phyloP scores from a whole-genome alignment of 106 monocot genomes.

The Vanilla planifolia region DNA sequence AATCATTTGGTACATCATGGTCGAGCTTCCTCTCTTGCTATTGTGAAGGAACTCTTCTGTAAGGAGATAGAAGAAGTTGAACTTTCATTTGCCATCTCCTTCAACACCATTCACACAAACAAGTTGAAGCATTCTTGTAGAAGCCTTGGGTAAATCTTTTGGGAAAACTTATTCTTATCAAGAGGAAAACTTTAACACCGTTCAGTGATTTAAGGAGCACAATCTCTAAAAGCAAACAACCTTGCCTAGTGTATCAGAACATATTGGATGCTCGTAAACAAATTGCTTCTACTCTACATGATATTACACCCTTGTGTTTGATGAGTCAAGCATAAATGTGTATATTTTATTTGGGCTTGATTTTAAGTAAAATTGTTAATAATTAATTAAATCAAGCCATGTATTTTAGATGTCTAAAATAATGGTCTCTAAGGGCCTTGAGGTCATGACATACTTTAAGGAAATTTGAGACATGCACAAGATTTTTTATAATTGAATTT shows the following conservation, averaged over 20 bases:
- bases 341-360: too few species aligned
- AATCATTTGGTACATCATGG: conserved; percentile 44
- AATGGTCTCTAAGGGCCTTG: too few species aligned
- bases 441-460: too few species aligned
- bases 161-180: conserved; percentile 19
- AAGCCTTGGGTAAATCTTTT: conserved; percentile 63
- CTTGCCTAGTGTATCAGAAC: conserved; percentile 31
- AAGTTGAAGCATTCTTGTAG: conserved; percentile 39
- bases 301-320: too few species aligned
- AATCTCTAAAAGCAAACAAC: conserved; percentile 8
- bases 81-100: conserved; percentile 32
- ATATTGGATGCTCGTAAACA: conserved; percentile 46
- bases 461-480: too few species aligned
- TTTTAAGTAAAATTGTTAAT: too few species aligned
- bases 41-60: conserved; percentile 78
- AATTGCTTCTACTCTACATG: conserved; percentile 18
- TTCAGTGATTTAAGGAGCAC: conserved; percentile 19
- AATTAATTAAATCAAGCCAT: too few species aligned
- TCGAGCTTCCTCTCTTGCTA: conserved; percentile 48
- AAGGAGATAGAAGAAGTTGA: conserved; percentile 54
- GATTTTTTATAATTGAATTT: too few species aligned
- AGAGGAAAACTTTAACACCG: conserved; percentile 27
- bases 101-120: conserved; percentile 28
- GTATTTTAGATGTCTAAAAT: too few species aligned
- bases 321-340: too few species aligned